Evolutionary conservation across 805 yeast species (phyloP).

Genomic region (Spathaspora girioi): DNA sequence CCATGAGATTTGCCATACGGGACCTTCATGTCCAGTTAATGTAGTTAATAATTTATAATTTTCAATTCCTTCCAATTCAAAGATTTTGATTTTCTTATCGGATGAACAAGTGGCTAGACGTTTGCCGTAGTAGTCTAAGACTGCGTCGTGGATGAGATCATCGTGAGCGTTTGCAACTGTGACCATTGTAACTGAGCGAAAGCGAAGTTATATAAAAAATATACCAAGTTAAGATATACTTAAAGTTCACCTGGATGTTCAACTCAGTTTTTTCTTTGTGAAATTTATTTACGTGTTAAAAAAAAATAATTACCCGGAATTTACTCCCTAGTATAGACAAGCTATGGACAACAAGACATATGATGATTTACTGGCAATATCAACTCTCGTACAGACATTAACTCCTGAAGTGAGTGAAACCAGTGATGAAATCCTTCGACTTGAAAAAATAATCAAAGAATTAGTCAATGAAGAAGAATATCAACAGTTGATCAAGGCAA

Average conservation of each 20-base stretch:
- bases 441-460: constrained; percentile 16
- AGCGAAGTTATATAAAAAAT: not conserved
- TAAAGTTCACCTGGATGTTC: not conserved
- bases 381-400: constrained; percentile 15
- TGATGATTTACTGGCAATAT: constrained; percentile 17
- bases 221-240: not conserved
- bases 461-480: constrained; percentile 16
- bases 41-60: constrained; percentile 80
- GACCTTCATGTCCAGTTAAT: constrained; percentile 91
- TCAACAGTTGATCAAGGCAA: constrained; percentile 1
- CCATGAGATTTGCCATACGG: constrained; percentile 99
- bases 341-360: constrained; percentile 16
- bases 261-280: not conserved
- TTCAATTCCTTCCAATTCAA: constrained; percentile 81
- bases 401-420: constrained; percentile 16
- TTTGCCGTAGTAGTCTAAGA: constrained; percentile 93
- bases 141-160: constrained; percentile 94
- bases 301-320: not conserved
- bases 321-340: not conserved
- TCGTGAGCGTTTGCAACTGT: constrained; percentile 89
- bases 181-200: constrained; percentile 45
- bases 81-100: constrained; percentile 92
- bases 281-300: constrained; percentile 6
- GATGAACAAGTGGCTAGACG: constrained; percentile 94
- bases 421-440: constrained; percentile 13